Evolutionary conservation across 257 asterid species (phyloP).

Genomic region (Forsythia viridissima): DNA sequence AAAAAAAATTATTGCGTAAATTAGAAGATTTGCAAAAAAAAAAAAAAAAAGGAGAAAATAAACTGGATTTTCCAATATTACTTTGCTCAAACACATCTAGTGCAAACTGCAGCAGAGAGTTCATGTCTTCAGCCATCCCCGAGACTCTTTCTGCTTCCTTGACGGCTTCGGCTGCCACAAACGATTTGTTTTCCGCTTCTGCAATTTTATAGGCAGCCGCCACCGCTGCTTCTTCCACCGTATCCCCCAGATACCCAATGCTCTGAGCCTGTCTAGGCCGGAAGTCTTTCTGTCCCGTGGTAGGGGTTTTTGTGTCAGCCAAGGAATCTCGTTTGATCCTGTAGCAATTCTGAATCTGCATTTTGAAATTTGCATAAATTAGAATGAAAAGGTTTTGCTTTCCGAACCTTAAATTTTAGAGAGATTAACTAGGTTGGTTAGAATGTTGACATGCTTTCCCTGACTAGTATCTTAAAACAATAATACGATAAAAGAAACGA

Average conservation of each 20-base stretch:
- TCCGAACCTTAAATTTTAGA: too few species aligned
- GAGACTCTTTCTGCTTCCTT: constrained; percentile 79
- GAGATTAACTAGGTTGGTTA: neutral
- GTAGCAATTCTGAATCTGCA: constrained; percentile 65
- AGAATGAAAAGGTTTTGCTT: too few species aligned
- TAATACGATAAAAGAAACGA: neutral
- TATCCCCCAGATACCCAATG: constrained; percentile 53
- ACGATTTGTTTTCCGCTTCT: constrained; percentile 84
- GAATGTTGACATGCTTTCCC: neutral
- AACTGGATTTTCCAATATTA: constrained; percentile 28
- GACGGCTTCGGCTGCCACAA: constrained; percentile 72
- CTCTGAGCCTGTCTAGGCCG: constrained; percentile 45
- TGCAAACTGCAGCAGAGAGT: constrained; percentile 60
- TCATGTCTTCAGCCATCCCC: constrained; percentile 69
- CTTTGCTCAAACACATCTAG: constrained; percentile 61
- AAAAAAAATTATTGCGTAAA: neutral
- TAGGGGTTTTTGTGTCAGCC: constrained; percentile 27
- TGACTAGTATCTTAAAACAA: too few species aligned
- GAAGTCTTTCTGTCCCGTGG: constrained; percentile 39
- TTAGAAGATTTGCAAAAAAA: neutral
- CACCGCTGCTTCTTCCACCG: constrained; percentile 59
- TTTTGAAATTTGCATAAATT: neutral
- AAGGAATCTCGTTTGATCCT: constrained; percentile 48
- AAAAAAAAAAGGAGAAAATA: neutral
- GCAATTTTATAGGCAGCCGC: constrained; percentile 61